Percentiles rank a stretch among this genome's conserved stretches.
Conservation (phyloP, 441 rosid species). For the Aleurites moluccanus region DNA sequence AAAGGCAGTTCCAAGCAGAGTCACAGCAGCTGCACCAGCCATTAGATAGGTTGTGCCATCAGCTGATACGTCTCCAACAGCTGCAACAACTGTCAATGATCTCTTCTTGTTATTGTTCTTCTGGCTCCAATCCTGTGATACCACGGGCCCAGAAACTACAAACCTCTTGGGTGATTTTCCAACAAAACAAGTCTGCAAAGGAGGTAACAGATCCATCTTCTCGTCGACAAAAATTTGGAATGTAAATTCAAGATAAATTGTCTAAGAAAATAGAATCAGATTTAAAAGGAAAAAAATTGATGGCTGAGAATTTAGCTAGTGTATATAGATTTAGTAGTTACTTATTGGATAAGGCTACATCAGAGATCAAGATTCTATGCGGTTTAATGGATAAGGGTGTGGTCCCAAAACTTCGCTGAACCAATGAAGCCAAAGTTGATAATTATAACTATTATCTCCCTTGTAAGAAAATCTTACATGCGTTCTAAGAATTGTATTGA, state of each 20-base stretch:
- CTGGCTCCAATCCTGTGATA: conserved; percentile 26
- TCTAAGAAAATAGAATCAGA: background rate
- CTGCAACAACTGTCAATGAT: conserved; percentile 58
- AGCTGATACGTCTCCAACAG: conserved; percentile 86
- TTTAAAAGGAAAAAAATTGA: background rate
- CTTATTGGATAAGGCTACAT: conserved; percentile 55
- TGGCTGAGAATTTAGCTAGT: background rate
- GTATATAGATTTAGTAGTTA: conserved; percentile 19
- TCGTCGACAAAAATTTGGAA: background rate
- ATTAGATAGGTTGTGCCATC: conserved; percentile 67
- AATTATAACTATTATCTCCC: too few species aligned
- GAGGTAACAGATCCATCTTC: conserved; percentile 48
- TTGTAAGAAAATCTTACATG: too few species aligned
- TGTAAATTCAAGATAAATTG: background rate
- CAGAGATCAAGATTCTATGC: conserved; percentile 28
- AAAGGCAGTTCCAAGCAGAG: conserved; percentile 87
- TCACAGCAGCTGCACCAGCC: conserved; percentile 67
- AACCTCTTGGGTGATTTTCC: conserved; percentile 34
- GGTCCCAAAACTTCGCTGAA: conserved; percentile 28
- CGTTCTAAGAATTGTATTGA: too few species aligned
- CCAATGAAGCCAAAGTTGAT: background rate
- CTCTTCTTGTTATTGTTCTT: conserved; percentile 35
- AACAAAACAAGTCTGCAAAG: conserved; percentile 38
- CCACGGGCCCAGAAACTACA: conserved; percentile 17
- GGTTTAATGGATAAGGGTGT: conserved; percentile 40